Conservation (phyloP, 768 basidiomycete species). For the Pholiota conissans region DNA sequence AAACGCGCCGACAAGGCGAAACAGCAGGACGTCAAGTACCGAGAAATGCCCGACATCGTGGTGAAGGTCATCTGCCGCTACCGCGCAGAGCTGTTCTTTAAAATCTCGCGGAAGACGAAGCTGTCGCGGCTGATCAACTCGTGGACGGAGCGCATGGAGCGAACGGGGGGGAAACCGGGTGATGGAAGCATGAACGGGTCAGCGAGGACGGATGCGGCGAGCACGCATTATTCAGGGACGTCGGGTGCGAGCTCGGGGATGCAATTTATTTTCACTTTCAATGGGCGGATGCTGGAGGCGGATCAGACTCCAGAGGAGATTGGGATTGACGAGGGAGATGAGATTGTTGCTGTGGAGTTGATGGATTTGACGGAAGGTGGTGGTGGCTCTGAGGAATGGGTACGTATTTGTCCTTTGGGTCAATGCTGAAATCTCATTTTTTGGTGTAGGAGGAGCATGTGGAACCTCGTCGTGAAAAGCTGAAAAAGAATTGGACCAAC, state of each 20-base stretch:
- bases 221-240: conserved; percentile 40
- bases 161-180: conserved; percentile 43
- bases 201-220: conserved; percentile 51
- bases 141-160: conserved; percentile 89
- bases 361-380: conserved; percentile 84
- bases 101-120: conserved; percentile 89
- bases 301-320: conserved; percentile 86
- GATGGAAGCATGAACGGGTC: conserved; percentile 46
- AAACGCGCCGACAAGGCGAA: conserved; percentile 80
- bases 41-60: conserved; percentile 87
- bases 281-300: conserved; percentile 74
- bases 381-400: conserved; percentile 60
- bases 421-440: neutral
- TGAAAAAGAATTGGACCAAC: conserved; percentile 82
- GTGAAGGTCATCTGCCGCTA: conserved; percentile 89
- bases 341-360: conserved; percentile 86
- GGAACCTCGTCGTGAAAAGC: conserved; percentile 63
- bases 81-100: conserved; percentile 90
- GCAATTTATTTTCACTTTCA: conserved; percentile 86
- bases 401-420: conserved; percentile 30
- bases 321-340: conserved; percentile 86
- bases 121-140: conserved; percentile 80
- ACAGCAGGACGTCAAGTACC: conserved; percentile 76
- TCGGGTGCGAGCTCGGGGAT: conserved; percentile 44
- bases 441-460: conserved; percentile 58